Evolutionary conservation across 1,284 basidiomycete species (phyloP).

Genomic region (Apiotrichum gracile): DNA sequence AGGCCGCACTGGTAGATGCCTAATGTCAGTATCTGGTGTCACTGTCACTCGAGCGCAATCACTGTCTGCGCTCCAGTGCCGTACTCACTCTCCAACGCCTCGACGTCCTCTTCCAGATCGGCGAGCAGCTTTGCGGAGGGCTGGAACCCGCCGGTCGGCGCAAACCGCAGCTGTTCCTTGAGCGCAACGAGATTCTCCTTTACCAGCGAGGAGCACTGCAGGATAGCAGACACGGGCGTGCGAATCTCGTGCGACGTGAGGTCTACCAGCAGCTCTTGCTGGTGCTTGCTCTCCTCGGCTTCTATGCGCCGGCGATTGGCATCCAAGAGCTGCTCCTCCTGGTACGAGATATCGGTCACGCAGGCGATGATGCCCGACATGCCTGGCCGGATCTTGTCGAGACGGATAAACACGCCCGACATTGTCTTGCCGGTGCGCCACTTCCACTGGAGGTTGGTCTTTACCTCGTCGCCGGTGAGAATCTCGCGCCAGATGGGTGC

Average conservation of each 20-base stretch:
- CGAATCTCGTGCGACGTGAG: constrained; percentile 45
- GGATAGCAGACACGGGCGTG: constrained; percentile 42
- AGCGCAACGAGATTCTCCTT: constrained; percentile 41
- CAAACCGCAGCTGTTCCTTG: constrained; percentile 31
- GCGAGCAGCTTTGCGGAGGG: constrained; percentile 26
- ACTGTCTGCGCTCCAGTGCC: too few relatives aligned
- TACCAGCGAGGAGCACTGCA: constrained; percentile 43
- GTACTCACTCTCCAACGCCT: constrained; percentile 26
- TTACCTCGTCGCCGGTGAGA: constrained; percentile 13
- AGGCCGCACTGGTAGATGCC: constrained; percentile 42
- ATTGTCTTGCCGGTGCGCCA: constrained; percentile 34
- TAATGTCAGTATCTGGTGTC: constrained; percentile 1
- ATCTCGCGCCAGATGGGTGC: background rate
- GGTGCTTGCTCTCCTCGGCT: constrained; percentile 36
- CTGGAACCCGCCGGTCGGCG: too few relatives aligned
- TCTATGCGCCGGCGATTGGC: constrained; percentile 35
- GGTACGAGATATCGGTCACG: constrained; percentile 37
- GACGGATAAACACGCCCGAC: constrained; percentile 32
- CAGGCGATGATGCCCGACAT: constrained; percentile 38
- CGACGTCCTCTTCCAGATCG: constrained; percentile 38
- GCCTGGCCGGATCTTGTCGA: constrained; percentile 27
- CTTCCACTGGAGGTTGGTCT: constrained; percentile 25
- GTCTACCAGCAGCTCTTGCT: constrained; percentile 46
- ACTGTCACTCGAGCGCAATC: too few relatives aligned
- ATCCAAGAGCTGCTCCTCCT: constrained; percentile 35